Evolutionary conservation across 179 eudicot species (phyloP), one percentile per base, ranked within the genome.

Genomic region (Silene vulgaris): DNA sequence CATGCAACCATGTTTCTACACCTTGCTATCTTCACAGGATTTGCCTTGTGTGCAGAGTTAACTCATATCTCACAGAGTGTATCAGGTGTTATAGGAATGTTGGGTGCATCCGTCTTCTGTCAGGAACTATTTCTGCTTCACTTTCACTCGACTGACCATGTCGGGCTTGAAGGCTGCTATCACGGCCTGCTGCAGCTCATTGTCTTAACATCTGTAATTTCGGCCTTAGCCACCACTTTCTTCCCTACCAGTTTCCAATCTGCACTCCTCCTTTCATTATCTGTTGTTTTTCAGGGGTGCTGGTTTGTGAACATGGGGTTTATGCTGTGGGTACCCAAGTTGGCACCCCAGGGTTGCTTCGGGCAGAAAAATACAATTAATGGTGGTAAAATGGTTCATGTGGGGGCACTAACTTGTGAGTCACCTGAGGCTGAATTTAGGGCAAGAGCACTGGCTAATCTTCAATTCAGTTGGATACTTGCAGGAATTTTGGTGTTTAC

Each of bases 381-480:
- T 37, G 63, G 72, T 65, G 65, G 74, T 56, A 60, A 11, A 60
- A 73, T 45, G 74, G 79, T 75, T 79, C 90, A 80, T 35, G 91
- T 87, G 16, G 91, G 88, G 13, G 90, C 91, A 0, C 87, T 94
- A 64, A 32, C 69, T 20, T 94, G 98, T 76, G 77, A 65, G 65
- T 80, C 84, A 7, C 79, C 67, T 3, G 90, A 89, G 54, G 91
- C 96, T 5, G 89, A 77, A 74, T 78, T 80, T 21, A 87, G 92
- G 83, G 98, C 98, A 8, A 77, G 80, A 72, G 92, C 94, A 0
- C 68, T 89, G 82, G 98, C 96, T 40, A 94, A 92, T 79, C 73
- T 92, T 85, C 97, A 92, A 65, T 90, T 94, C 54, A 89, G 98
- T 79, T 94, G 98, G 96, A 87, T 92, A 81, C 85, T 92, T 17